Percentiles rank a stretch among this genome's conserved stretches.
Conservation (phyloP, 2,329 filamentous ascomycete species). For the Trichophyton equinum region DNA sequence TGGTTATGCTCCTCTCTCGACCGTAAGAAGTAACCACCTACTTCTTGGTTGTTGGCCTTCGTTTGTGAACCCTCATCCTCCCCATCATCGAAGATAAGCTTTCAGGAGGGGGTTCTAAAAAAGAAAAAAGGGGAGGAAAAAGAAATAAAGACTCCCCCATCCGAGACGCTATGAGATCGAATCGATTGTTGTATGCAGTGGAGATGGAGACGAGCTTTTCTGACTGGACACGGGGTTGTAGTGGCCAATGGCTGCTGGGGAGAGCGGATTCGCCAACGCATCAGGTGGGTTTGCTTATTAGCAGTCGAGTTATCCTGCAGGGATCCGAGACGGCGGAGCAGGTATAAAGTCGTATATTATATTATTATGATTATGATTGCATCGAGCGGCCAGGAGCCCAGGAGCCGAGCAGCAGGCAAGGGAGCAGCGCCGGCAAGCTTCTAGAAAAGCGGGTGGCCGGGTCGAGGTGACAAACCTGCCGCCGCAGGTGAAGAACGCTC, state of each 20-base stretch:
- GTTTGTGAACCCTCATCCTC: no score
- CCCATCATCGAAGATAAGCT: background rate
- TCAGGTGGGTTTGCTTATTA: background rate
- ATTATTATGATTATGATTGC: background rate
- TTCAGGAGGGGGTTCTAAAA: no score
- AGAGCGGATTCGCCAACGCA: background rate
- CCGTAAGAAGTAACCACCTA: no score
- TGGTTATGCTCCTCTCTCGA: no score
- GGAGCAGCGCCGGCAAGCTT: background rate
- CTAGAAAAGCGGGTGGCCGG: conserved; percentile 4
- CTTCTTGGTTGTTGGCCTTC: no score
- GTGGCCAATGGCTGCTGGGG: background rate
- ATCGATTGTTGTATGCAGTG: background rate
- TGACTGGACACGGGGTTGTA: background rate
- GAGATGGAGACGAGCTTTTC: background rate
- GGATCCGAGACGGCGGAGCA: background rate
- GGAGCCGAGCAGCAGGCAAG: background rate
- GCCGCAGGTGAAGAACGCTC: background rate
- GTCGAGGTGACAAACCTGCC: background rate
- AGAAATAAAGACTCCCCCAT: background rate
- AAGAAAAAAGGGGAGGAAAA: background rate
- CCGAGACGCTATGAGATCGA: background rate
- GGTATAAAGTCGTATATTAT: no score
- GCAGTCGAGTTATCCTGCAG: background rate
- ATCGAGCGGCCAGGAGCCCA: no score